Conservation (phyloP, 2,329 filamentous ascomycete species). For the Botrytis paeoniae region DNA sequence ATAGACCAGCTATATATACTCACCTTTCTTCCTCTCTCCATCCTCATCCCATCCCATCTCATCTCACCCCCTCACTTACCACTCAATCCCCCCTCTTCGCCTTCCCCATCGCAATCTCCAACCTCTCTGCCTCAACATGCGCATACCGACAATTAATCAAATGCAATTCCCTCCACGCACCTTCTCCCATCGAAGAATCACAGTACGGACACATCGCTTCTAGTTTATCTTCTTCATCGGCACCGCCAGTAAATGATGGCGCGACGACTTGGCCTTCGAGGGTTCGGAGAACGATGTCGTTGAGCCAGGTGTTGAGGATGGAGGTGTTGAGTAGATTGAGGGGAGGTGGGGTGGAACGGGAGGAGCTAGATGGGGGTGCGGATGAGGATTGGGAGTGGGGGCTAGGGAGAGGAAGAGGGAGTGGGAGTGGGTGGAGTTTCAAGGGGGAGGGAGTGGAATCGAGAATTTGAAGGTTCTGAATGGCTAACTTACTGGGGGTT, state of each 20-base stretch:
- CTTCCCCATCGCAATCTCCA: neutral
- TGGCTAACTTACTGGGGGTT: neutral
- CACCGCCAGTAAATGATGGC: neutral
- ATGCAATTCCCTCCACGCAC: conserved; percentile 14
- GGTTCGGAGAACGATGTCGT: neutral
- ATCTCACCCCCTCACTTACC: too few species aligned
- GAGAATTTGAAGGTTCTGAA: neutral
- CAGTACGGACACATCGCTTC: conserved; percentile 2
- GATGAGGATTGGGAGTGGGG: too few species aligned
- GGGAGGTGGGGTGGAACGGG: neutral
- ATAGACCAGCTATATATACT: neutral
- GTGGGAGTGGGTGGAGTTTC: rapidly evolving
- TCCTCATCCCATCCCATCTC: too few species aligned
- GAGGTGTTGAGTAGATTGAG: too few species aligned
- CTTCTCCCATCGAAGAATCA: neutral
- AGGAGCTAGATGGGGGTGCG: too few species aligned
- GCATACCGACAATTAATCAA: conserved; percentile 18
- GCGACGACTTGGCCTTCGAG: neutral
- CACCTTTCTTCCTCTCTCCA: neutral
- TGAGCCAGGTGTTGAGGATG: neutral
- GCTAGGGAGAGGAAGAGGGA: neutral
- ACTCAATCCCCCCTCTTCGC: neutral
- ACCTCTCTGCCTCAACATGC: neutral
- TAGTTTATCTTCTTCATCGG: neutral
- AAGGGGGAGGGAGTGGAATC: neutral